phyloP scores from a whole-genome alignment of 148 eudicot genomes.

The Talinum fruticosum region DNA sequence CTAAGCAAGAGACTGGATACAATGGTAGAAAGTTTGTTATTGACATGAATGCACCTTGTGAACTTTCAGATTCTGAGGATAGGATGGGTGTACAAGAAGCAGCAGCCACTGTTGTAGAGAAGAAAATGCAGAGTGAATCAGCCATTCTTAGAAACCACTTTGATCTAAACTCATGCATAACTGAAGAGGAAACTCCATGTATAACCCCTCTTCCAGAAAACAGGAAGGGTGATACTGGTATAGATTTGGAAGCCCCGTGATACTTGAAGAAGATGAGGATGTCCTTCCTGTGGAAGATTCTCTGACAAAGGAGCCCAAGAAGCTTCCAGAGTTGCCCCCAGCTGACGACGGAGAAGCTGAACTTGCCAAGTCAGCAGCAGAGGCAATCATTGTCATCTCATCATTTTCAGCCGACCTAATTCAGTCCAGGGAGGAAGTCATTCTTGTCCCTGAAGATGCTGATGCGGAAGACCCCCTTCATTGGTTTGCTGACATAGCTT shows the following conservation, averaged over 20 bases:
- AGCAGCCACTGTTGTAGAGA: conserved; percentile 30
- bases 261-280: conserved; percentile 26
- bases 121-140: conserved; percentile 29
- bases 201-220: conserved; percentile 33
- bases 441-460: background rate
- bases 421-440: background rate
- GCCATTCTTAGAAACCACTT: conserved; percentile 37
- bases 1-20: conserved; percentile 23
- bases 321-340: conserved; percentile 15
- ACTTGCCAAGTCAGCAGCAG: background rate
- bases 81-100: conserved; percentile 24
- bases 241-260: conserved; percentile 38
- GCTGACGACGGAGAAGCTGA: background rate
- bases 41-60: conserved; percentile 49
- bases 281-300: conserved; percentile 19
- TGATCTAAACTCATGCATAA: conserved; percentile 70
- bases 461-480: background rate
- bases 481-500: conserved; percentile 3
- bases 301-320: conserved; percentile 19
- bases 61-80: conserved; percentile 31
- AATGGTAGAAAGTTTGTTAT: conserved; percentile 41
- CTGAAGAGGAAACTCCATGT: conserved; percentile 53
- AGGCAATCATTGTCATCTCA: background rate
- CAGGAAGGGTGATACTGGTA: conserved; percentile 35
- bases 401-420: background rate